Base-by-base conservation (phyloP, 106 monocot species). In the Dioscorea dumetorum region DNA sequence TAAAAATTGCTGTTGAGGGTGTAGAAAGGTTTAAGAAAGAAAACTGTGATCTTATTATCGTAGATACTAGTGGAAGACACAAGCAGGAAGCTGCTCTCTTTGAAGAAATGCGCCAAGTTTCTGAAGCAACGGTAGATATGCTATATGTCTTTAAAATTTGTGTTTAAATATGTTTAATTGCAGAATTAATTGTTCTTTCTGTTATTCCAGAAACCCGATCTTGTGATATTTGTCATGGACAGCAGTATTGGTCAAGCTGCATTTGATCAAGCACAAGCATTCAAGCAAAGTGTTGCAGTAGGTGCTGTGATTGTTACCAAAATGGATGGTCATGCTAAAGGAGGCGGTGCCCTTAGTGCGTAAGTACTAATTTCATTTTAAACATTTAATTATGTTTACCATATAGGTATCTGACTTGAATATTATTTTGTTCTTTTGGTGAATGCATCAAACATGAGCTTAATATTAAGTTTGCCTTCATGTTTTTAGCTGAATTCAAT, bases 301-400 rank as follows among this genome's bases (percentile, higher is more conserved):
- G 99, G 99, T 48, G 93, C 99, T 81, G 99, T 99, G 60, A 93
- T 99, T 72, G 66, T 99, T 12, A 93, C 93, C 14, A 99, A 99
- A 81, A 99, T 99, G 99, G 99, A 99, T 75, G 99, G 99, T 52
- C 99, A 99, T 83, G 99, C 99, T 19, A 99, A 90, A 85, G 97
- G 99, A 72, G 99, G 99, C 64, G 99, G 97, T 74, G 92, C 92
- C 21, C 92, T 99, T 77, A 99, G 99, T 74, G 92, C 99, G 99
- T 99, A 79, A 93, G 99, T 99, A 24, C 67, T 58, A 4, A 4
- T 73, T 60, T 11, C 41, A 41, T 41, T 41, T 41, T 8, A 41
- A 41, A 3, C n/a, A n/a, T 41, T 10, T 41, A 41, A 5, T 41
- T 41, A 5, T 41, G 41, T 41, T 41, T 41, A 41, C 41, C 41